phyloP scores from a whole-genome alignment of 1,284 basidiomycete species.

The Termitomyces sp. region DNA sequence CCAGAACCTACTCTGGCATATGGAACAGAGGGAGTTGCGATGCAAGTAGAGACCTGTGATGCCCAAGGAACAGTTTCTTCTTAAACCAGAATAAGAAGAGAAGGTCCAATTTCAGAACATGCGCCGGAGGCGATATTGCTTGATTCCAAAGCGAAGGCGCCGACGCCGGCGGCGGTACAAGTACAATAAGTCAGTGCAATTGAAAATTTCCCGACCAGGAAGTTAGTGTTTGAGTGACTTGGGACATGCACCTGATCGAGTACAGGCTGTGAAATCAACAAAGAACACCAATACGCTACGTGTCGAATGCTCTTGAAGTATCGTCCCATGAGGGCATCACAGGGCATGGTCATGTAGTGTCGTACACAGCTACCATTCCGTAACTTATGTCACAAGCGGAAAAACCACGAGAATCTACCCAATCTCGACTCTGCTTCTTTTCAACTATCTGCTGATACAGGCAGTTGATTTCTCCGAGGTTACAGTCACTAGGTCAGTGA shows the following conservation, averaged over 20 bases:
- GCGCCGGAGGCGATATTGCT: constrained; percentile 12
- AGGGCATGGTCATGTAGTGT: background rate
- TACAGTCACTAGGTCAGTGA: too few relatives aligned
- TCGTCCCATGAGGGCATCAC: background rate
- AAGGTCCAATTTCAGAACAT: constrained; percentile 5
- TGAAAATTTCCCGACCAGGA: background rate
- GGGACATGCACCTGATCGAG: background rate
- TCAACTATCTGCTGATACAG: too few relatives aligned
- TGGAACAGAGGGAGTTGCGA: constrained; percentile 2
- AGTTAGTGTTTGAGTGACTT: background rate
- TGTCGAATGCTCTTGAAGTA: background rate
- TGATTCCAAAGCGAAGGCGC: background rate
- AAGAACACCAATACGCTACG: background rate
- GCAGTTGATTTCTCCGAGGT: background rate
- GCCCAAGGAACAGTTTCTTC: constrained; percentile 6
- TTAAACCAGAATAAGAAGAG: constrained; percentile 8
- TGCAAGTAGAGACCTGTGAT: background rate
- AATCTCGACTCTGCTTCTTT: too few relatives aligned
- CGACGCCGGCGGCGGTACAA: constrained; percentile 1
- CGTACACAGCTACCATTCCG: background rate
- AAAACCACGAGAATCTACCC: background rate
- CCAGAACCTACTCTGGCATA: constrained; percentile 5
- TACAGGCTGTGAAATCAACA: background rate
- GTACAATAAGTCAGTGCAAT: too few relatives aligned
- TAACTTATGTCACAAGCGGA: background rate